phyloP scores from a whole-genome alignment of 1,139 yeast species.

The Saccharomyces hybrid region DNA sequence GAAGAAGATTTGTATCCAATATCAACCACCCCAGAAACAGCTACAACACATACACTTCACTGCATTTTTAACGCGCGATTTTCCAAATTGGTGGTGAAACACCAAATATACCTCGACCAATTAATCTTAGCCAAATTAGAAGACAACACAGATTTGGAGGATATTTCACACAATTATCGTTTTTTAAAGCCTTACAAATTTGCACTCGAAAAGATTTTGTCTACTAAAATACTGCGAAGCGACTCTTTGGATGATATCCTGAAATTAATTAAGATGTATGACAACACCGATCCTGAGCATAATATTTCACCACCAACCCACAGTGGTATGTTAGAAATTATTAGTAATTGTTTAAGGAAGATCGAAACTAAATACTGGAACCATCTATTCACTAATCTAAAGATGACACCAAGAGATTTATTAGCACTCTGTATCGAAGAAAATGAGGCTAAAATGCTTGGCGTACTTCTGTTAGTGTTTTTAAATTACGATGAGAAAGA shows the following conservation, averaged over 20 bases:
- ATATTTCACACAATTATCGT: conserved; percentile 19
- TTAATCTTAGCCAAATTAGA: conserved; percentile 17
- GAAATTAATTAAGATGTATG: conserved; percentile 35
- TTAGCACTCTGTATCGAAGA: conserved; percentile 35
- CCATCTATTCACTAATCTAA: conserved; percentile 39
- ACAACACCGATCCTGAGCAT: conserved; percentile 8
- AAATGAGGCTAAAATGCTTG: conserved; percentile 39
- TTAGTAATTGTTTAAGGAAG: conserved; percentile 56
- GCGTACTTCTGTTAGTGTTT: conserved; percentile 41
- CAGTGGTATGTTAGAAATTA: conserved; percentile 39
- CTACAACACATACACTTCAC: conserved; percentile 25
- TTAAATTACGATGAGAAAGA: conserved; percentile 35
- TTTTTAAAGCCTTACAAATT: conserved; percentile 24
- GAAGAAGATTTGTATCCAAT: conserved; percentile 29
- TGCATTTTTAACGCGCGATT: conserved; percentile 15
- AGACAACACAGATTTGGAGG: conserved; percentile 11
- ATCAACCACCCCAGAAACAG: conserved; percentile 23
- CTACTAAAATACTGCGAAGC: conserved; percentile 34
- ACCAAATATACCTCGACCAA: conserved; percentile 28
- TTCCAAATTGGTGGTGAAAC: conserved; percentile 21
- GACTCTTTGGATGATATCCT: conserved; percentile 44
- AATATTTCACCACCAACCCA: conserved; percentile 13
- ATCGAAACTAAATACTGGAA: conserved; percentile 61
- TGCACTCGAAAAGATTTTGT: conserved; percentile 29
- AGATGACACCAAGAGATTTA: conserved; percentile 36